Conservation (phyloP, 2,329 filamentous ascomycete genomes). For the Alternaria ventricosa region DNA sequence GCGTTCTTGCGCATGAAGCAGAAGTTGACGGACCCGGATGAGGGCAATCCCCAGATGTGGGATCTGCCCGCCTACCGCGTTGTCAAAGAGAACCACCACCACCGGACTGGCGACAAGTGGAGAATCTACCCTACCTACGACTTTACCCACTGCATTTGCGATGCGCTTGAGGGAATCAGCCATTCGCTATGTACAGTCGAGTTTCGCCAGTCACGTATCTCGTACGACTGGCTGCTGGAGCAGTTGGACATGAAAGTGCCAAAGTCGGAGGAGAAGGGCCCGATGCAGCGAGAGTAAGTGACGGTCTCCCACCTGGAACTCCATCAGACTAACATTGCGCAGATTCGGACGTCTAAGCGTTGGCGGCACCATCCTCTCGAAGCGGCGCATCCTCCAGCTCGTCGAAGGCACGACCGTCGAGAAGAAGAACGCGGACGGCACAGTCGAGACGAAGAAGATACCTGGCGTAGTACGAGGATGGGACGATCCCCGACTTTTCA, state of each 20-base stretch:
- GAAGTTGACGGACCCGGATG: slow-evolving; percentile 65
- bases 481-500: slow-evolving; percentile 92
- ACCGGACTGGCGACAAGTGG: slow-evolving; percentile 83
- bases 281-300: slow-evolving; percentile 86
- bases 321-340: slow-evolving; percentile 13
- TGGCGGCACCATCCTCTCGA: slow-evolving; percentile 83
- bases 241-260: slow-evolving; percentile 80
- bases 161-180: slow-evolving; percentile 90
- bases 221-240: slow-evolving; percentile 91
- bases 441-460: slow-evolving; percentile 47
- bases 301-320: background rate
- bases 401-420: slow-evolving; percentile 67
- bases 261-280: slow-evolving; percentile 57
- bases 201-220: slow-evolving; percentile 82
- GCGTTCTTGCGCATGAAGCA: slow-evolving; percentile 95
- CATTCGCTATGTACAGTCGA: slow-evolving; percentile 94
- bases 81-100: slow-evolving; percentile 73
- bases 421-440: slow-evolving; percentile 53
- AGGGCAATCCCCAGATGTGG: slow-evolving; percentile 95
- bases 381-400: slow-evolving; percentile 81
- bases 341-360: slow-evolving; percentile 75
- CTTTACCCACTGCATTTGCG: slow-evolving; percentile 87
- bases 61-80: slow-evolving; percentile 91
- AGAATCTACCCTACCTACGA: slow-evolving; percentile 96
- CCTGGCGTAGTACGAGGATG: slow-evolving; percentile 75